Base-by-base conservation (phyloP, 1,284 basidiomycete genomes). In the Ganoderma leucocontextum region DNA sequence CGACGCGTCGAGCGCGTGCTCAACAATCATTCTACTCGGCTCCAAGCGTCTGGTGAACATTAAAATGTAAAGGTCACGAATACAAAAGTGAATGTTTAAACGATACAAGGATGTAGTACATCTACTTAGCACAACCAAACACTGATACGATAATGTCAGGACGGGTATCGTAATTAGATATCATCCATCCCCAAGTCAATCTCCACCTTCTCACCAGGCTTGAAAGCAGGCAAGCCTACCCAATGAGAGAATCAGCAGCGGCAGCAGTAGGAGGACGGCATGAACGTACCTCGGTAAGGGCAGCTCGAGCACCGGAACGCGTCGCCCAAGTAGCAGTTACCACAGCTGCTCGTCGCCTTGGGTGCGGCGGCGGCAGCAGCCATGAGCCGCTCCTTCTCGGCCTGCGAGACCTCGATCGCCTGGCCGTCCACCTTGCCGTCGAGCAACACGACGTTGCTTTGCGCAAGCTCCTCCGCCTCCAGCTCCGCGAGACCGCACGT, bases 271-370 rank as follows among this genome's bases (percentile, higher is more conserved):
- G 61, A 47, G 64, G 22, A 55, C 41, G 64, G 68, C 12, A 25
- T 63, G 60, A 38, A 87, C 92, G 74, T 74, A 97, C 96, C 97
- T 60, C 96, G 86, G 81, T 98, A 99, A 36, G 97, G 98, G 80
- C 97, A 99, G 68, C 94, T 90, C 22, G 91, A 93, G 81, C 97
- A 99, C 74, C 97, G 85, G 84, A 99, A 99, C 1, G 97, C 98
- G 81, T 99, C 97, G 12, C 97, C 98, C 62, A 99, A 84, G 85
- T 96, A 99, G 84, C 97, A 99, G 81, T 87, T 98, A n/a, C 96
- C 97, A 83, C 97, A 99, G 76, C 95, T 96, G 78, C 94, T 96
- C 60, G 96, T 99, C 74, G 93, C 93, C 82, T 95, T 95, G 60
- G 91, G 89, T 29, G 91, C 88, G 33, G 86, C 86, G 73, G 85